Conservation (phyloP, 2,329 filamentous ascomycete genomes). For the Scleromitrula shiraiana region DNA sequence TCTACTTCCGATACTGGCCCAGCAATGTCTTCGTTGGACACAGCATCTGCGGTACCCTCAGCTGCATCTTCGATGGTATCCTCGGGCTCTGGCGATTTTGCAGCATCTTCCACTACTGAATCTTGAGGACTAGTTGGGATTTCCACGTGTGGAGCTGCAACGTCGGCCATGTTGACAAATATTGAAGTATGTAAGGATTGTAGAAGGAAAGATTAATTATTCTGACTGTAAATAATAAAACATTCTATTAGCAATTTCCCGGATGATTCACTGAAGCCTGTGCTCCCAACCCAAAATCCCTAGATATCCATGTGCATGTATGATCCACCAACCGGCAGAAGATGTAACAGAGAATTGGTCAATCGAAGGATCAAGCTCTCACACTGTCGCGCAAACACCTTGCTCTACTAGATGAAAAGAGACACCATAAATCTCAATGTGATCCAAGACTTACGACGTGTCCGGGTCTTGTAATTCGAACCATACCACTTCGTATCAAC, state of each 20-base stretch:
- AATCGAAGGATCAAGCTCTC: slow-evolving; percentile 2
- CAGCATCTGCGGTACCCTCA: slow-evolving; percentile 7
- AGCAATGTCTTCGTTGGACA: slow-evolving; percentile 19
- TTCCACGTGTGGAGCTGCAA: background rate
- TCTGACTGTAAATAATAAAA: slow-evolving; percentile 5
- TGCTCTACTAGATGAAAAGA: background rate
- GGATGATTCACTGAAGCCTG: slow-evolving; percentile 1
- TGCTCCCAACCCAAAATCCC: background rate
- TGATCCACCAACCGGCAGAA: slow-evolving; percentile 1
- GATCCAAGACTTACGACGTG: slow-evolving; percentile 9
- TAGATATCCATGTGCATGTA: slow-evolving; percentile 6
- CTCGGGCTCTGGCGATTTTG: background rate
- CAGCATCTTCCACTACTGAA: background rate
- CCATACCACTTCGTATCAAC: background rate
- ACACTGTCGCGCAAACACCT: slow-evolving; percentile 1
- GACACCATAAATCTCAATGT: slow-evolving; percentile 1
- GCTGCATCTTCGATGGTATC: background rate
- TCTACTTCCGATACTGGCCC: slow-evolving; percentile 23
- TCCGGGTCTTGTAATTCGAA: slow-evolving; percentile 2
- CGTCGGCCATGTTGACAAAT: slow-evolving; percentile 10
- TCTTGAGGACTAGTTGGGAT: background rate
- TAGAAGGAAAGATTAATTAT: slow-evolving; percentile 6
- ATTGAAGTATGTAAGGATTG: background rate
- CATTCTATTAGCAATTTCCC: slow-evolving; percentile 4
- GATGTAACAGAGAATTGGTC: slow-evolving; percentile 6